These are phyloP conservation scores for Phytophthora brassicae DNA, from an alignment of 352 stramenopile genomes.

Conservation along the genomic window DNA sequence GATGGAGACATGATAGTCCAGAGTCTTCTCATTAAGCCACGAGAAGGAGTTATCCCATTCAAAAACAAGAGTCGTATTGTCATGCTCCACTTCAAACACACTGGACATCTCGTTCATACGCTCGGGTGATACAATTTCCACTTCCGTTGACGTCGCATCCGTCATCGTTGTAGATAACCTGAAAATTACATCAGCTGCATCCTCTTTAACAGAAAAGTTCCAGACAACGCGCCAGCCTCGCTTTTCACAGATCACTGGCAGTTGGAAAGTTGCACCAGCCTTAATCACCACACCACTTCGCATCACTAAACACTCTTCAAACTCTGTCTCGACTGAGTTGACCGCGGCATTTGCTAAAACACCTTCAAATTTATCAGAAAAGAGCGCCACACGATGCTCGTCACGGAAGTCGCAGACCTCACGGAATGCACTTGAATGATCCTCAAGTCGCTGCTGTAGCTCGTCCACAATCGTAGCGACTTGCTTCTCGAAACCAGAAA, in stretches of 20 bases:
- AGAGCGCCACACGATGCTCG: constrained; percentile 12
- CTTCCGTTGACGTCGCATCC: constrained; percentile 16
- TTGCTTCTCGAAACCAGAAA: constrained; percentile 45
- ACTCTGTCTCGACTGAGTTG: constrained; percentile 24
- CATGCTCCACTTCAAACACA: constrained; percentile 42
- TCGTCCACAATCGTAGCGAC: constrained; percentile 41
- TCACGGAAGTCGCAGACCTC: constrained; percentile 67
- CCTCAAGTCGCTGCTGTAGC: constrained; percentile 54
- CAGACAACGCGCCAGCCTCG: constrained; percentile 70
- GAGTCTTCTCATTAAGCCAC: constrained; percentile 83
- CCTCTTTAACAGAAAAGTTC: constrained; percentile 78
- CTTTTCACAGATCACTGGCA: constrained; percentile 74
- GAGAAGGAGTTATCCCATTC: constrained; percentile 86
- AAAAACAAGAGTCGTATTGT: constrained; percentile 55
- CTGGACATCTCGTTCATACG: constrained; percentile 61
- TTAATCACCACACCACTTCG: constrained; percentile 82
- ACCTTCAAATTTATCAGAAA: not conserved
- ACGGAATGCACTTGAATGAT: constrained; percentile 60
- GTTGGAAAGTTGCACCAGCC: constrained; percentile 62
- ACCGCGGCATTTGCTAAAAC: not conserved
- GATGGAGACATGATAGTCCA: constrained; percentile 84
- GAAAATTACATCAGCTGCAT: constrained; percentile 65
- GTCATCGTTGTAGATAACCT: constrained; percentile 27
- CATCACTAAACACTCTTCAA: constrained; percentile 72
- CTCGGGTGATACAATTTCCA: constrained; percentile 43